A percentile compares a stretch with the other conserved stretches of the same genome.
phyloP scores from a whole-genome alignment of 805 yeast species.

The Ogataea pilisensis region DNA sequence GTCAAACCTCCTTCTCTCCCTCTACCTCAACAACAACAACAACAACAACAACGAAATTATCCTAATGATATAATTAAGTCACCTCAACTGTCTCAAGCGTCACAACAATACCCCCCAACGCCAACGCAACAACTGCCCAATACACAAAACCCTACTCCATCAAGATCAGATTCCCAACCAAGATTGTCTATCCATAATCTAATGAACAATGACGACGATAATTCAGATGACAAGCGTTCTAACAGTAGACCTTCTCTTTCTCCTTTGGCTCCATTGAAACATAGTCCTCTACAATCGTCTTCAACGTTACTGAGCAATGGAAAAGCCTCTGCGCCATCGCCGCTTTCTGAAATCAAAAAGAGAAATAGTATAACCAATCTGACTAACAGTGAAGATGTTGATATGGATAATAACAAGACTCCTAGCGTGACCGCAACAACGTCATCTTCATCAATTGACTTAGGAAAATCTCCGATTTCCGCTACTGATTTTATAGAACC shows the following conservation, averaged over 20 bases:
- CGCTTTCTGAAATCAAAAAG: constrained; percentile 14
- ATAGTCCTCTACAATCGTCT: neutral
- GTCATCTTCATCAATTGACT: constrained; percentile 12
- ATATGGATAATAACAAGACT: constrained; percentile 37
- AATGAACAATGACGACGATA: constrained; percentile 23
- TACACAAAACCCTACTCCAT: neutral
- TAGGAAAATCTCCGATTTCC: constrained; percentile 4
- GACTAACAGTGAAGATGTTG: constrained; percentile 45
- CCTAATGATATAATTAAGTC: neutral
- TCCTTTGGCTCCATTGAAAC: neutral
- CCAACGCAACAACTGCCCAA: constrained; percentile 1
- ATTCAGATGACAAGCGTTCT: neutral
- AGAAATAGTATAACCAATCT: constrained; percentile 31
- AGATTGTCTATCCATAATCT: constrained; percentile 30
- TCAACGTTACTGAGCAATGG: neutral
- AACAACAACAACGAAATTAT: neutral
- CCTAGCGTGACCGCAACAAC: constrained; percentile 25
- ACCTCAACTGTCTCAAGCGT: neutral
- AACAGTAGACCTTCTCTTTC: neutral
- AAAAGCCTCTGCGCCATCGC: constrained; percentile 1
- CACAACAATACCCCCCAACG: constrained; percentile 1
- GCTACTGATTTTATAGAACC: constrained; percentile 10
- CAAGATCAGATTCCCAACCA: constrained; percentile 21
- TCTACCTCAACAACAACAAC: neutral
- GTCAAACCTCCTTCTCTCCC: neutral